Percentiles rank a stretch among this genome's conserved stretches.
Conservation (phyloP, 2,329 filamentous ascomycete species). For the Aureobasidium pullulans region DNA sequence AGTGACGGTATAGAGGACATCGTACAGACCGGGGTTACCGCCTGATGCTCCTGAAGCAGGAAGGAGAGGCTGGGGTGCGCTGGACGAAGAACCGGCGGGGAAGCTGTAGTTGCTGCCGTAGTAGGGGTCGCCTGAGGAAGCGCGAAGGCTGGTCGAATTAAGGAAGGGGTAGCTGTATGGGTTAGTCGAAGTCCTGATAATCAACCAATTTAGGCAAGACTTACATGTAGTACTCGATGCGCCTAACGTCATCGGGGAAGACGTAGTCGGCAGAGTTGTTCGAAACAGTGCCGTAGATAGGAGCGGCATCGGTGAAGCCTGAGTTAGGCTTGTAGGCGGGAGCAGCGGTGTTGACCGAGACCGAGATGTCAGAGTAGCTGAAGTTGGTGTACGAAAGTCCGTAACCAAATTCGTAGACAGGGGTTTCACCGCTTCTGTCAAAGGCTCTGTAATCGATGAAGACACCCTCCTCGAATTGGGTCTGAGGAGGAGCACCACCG, state of each 20-base stretch:
- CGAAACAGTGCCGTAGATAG: slow-evolving; percentile 57
- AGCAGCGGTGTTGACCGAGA: slow-evolving; percentile 40
- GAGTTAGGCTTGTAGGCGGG: slow-evolving; percentile 51
- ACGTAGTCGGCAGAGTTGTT: slow-evolving; percentile 57
- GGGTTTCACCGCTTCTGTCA: slow-evolving; percentile 45
- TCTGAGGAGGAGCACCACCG: slow-evolving; percentile 57
- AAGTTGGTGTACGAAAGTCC: slow-evolving; percentile 78
- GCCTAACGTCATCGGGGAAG: slow-evolving; percentile 55
- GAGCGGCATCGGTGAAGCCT: slow-evolving; percentile 57
- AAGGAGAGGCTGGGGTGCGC: slow-evolving; percentile 49
- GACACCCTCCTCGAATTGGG: slow-evolving; percentile 67
- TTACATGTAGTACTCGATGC: slow-evolving; percentile 48
- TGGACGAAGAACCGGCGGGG: slow-evolving; percentile 50
- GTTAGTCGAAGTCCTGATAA: not conserved
- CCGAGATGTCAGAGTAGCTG: slow-evolving; percentile 59
- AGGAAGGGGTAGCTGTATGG: slow-evolving; percentile 55
- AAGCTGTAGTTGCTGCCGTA: slow-evolving; percentile 59
- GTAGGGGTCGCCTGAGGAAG: slow-evolving; percentile 50
- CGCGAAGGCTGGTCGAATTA: slow-evolving; percentile 52
- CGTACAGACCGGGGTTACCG: slow-evolving; percentile 58
- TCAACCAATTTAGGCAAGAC: not conserved
- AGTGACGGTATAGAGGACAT: slow-evolving; percentile 60
- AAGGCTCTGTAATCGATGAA: slow-evolving; percentile 79
- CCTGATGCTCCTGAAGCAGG: slow-evolving; percentile 54
- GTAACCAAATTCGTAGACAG: slow-evolving; percentile 74